Evolutionary conservation across 2,329 filamentous ascomycete species (phyloP), one percentile per base, ranked within the genome.

Genomic region (Colletotrichum sublineola): DNA sequence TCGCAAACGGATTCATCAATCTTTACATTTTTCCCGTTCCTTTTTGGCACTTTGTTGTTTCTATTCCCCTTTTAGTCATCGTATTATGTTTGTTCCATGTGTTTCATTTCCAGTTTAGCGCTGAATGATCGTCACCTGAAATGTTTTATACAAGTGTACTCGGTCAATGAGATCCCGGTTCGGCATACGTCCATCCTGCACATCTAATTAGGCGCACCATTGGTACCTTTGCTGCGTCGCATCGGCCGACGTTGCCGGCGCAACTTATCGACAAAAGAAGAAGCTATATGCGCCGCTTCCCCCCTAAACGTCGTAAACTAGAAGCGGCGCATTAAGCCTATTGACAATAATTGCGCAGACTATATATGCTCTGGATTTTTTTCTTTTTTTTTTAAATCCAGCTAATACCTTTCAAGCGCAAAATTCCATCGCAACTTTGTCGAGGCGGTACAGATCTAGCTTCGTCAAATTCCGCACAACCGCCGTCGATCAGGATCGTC

Each of bases 401-500:
- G 12, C 3, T 9, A 11, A 48, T 9, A 5, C 2, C 20, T 36
- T 24, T 14, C 9, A 7, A 5, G 4, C 2, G 29, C 4, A 14
- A 33, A 3, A 24, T 12, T 29, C 8, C 29, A 7, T 6, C 24
- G 5, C n/a, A 33, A 11, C 0, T 5, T 33, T 1, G 1, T 15
- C 3, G 50, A 42, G 4, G 5, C 9, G n/a, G 33, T 8, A 5
- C 36, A 29, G 5, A 5, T 36, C 36, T 29, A 7, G 5, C 24
- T 11, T 48, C n/a, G 4, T 44, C 42, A 44, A 18, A 11, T 5
- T 15, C 24, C 15, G 3, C 3, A n/a, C 3, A 8, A 5, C 2
- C 29, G 14, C 5, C 48, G 1, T 15, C 3, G 11, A 0, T 12
- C 9, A 3, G 11, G 8, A 0, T 29, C 33, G 1, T 11, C 0